Evolutionary conservation across 164 flowering plant genomes (phyloP), one percentile per base, ranked within the genome.

Genomic region (Buxus sempervirens): DNA sequence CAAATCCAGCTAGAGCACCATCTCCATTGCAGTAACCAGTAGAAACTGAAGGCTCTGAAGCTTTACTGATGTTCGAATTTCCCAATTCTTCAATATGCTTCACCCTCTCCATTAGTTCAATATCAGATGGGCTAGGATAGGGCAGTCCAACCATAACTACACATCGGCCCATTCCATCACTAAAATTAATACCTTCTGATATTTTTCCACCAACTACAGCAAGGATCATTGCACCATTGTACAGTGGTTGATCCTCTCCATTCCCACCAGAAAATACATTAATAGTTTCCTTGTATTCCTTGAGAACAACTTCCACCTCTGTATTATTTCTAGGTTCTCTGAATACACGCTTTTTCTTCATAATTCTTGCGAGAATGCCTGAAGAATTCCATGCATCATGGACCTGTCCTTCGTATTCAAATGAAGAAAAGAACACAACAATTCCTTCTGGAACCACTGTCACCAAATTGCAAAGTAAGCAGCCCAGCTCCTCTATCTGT

Each of bases 161-260:
- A 74, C 99, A 95, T 73, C 97, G 80, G 38, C 97, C 93, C 90
- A 90, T 86, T 70, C 99, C 97, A 78, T 95, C 99, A 72, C 95
- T 96, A 72, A 96, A 91, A 81, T 95, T 95, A 71, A 95, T 92
- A 48, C 98, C 96, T 80, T 95, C 99, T 54, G 99, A 92, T 76
- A 95, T 80, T 77, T 95, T 95, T 49, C 98, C 99, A 25, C 99
- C 99, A 66, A 96, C 99, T 51, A 96, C 86, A 63, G 99, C 99
- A 63, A 91, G 73, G 49, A 94, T 86, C 36, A 93, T 57, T 24
- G 97, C 99, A 73, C 99, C 98, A 70, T 58, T 88, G 19, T 79
- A 72, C 62, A 77, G 63, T 32, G 65, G 64, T 62, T 73, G 49
- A 64, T 70, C 70, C 70, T 75, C 72, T 18, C 66, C 32, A 62